These are phyloP conservation scores for Psidium friedrichsthalianum DNA, from an alignment of 345 rosid genomes.

Conservation along the genomic window DNA sequence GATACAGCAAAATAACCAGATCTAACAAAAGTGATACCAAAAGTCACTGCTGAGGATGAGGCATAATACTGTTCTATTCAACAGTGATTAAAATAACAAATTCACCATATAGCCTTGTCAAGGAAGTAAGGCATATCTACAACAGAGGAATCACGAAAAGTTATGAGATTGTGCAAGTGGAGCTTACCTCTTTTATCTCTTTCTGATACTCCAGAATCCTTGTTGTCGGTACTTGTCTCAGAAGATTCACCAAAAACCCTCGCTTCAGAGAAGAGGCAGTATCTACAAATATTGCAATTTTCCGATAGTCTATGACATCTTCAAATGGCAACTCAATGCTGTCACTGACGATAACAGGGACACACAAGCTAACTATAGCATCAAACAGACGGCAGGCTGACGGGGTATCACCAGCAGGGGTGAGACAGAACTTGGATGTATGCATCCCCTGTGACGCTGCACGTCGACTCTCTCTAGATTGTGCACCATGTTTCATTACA, in stretches of 20 bases:
- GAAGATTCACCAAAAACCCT: slow-evolving; percentile 50
- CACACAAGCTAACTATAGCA: slow-evolving; percentile 92
- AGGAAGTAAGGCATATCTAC: not conserved
- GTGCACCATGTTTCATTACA: slow-evolving; percentile 86
- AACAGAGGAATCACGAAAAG: not conserved
- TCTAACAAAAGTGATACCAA: not conserved
- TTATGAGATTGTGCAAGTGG: not conserved
- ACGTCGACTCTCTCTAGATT: slow-evolving; percentile 89
- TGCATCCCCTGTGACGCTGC: slow-evolving; percentile 91
- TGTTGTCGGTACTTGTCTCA: slow-evolving; percentile 40
- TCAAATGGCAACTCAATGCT: slow-evolving; percentile 92
- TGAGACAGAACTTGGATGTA: slow-evolving; percentile 86
- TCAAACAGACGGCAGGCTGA: slow-evolving; percentile 97
- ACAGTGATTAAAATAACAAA: not conserved
- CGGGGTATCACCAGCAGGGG: slow-evolving; percentile 99
- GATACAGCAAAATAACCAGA: not conserved
- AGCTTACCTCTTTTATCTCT: slow-evolving; percentile 52
- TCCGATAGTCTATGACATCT: slow-evolving; percentile 79
- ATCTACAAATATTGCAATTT: slow-evolving; percentile 71
- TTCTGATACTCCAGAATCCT: slow-evolving; percentile 68
- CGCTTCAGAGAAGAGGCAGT: slow-evolving; percentile 52
- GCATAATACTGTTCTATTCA: not conserved
- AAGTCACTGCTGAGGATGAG: not conserved
- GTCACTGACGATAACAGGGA: slow-evolving; percentile 87
- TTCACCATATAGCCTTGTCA: not conserved